Conservation (phyloP, 805 yeast genomes). For the Myxozyma geophila region DNA sequence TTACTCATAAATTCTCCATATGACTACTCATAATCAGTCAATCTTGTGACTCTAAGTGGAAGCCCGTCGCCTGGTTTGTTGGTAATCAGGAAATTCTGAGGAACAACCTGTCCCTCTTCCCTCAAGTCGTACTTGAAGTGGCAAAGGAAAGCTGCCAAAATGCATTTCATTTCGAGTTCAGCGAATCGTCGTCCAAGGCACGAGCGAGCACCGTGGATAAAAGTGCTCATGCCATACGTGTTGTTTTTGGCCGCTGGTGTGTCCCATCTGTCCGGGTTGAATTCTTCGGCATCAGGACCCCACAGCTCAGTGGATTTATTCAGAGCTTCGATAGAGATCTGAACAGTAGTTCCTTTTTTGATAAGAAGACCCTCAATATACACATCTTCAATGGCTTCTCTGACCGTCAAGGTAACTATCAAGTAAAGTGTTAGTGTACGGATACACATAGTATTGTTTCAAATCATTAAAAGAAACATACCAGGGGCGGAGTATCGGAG, state of each 20-base stretch:
- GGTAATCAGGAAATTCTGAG: constrained; percentile 19
- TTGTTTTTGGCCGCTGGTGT: constrained; percentile 4
- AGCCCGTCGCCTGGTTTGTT: constrained; percentile 22
- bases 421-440: neutral
- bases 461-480: neutral
- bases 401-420: constrained; percentile 25
- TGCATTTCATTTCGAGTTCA: constrained; percentile 26
- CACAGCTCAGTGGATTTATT: constrained; percentile 24
- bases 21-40: constrained; percentile 11
- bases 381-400: constrained; percentile 29
- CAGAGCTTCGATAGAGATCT: constrained; percentile 14
- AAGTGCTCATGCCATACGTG: constrained; percentile 26
- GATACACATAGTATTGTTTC: neutral
- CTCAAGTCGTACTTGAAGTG: constrained; percentile 21
- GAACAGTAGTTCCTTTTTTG: constrained; percentile 25
- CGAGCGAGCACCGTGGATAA: constrained; percentile 30
- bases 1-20: neutral
- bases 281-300: constrained; percentile 32
- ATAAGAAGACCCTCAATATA: constrained; percentile 12
- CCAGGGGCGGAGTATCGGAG: constrained; percentile 23
- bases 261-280: constrained; percentile 34
- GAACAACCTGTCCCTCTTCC: constrained; percentile 10
- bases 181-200: constrained; percentile 32
- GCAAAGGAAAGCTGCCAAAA: constrained; percentile 24
- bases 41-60: constrained; percentile 29